Evolutionary conservation across 2,329 filamentous ascomycete genomes (phyloP).

Genomic region (Dothideomycetes sp.): DNA sequence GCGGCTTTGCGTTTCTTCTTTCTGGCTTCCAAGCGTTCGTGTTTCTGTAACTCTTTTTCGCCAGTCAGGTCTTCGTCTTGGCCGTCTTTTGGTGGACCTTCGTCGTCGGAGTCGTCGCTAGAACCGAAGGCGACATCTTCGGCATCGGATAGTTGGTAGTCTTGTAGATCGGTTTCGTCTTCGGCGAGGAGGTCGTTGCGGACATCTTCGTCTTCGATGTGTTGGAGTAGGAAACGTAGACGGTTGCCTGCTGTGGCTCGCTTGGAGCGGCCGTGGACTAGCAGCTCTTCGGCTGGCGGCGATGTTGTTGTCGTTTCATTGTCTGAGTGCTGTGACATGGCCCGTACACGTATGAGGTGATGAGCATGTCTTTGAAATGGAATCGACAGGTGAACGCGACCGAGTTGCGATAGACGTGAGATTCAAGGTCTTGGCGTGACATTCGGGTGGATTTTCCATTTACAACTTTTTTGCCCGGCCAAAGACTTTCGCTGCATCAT

Average conservation of each 20-base stretch:
- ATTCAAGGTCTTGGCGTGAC: neutral
- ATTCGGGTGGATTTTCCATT: neutral
- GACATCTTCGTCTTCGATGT: conserved; percentile 36
- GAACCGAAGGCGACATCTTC: conserved; percentile 77
- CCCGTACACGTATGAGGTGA: too few species aligned
- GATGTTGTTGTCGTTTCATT: conserved; percentile 1
- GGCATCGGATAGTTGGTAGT: conserved; percentile 40
- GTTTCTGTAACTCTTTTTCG: conserved; percentile 74
- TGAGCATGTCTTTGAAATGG: neutral
- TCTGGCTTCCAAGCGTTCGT: conserved; percentile 61
- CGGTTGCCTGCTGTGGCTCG: conserved; percentile 78
- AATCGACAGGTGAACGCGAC: neutral
- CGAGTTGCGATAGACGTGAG: too few species aligned
- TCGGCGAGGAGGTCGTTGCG: conserved; percentile 35
- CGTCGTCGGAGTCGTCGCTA: conserved; percentile 69
- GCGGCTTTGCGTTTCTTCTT: conserved; percentile 80
- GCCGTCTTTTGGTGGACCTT: conserved; percentile 36
- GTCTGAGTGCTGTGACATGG: conserved; percentile 15
- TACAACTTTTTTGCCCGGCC: neutral
- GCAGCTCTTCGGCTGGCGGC: conserved; percentile 19
- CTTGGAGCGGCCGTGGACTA: conserved; percentile 63
- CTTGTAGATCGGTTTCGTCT: conserved; percentile 51
- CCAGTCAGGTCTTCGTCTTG: conserved; percentile 66
- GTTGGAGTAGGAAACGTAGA: conserved; percentile 67
- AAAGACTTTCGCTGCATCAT: too few species aligned